Evolutionary conservation across 805 yeast species (phyloP), one percentile per base, ranked within the genome.

Genomic region (Saturnispora besseyi): DNA sequence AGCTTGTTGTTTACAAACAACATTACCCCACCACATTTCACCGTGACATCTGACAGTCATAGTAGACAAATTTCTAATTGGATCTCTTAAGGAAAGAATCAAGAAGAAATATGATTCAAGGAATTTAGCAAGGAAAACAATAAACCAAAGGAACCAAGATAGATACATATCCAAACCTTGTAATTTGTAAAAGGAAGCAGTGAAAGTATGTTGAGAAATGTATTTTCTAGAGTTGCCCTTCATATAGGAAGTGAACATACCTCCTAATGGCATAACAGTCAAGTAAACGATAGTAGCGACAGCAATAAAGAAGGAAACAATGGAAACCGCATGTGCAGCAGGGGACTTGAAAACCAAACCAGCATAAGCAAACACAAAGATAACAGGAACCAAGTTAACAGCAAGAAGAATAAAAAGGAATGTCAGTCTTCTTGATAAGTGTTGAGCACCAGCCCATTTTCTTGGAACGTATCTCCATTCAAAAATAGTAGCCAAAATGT

Each of bases 381-480:
- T 80, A 31, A 87, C 80, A 36, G 98, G 96, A 58, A 83, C 95
- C 63, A 91, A 73, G 69, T 91, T 93, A 55, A 82, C 61, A 48
- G 72, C 74, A 51, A 89, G 73, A 57, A 89, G 78, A 47, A 78
- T 57, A 49, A 83, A 57, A 65, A 91, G 69, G 65, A 90, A 84
- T 74, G 82, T 64, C 61, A 93, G 75, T 66, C 99, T 84, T 71
- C 96, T 87, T 36, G 88, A 73, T 64, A 93, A 78, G 67, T 87
- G 96, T 73, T 91, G 98, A 67, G 98, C 97, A 70, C 99, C 99
- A 33, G 98, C 95, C 98, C 98, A 93, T 60, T 84, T 80, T 71
- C 98, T 84, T 58, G 99, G 99, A 54, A 93, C 98, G 62, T 89
- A 93, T 65, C 82, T 74, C 96, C 96, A 91, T 71, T 93, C 99